Conservation (phyloP, 331 rosid genomes). For the Quercus lobata region DNA sequence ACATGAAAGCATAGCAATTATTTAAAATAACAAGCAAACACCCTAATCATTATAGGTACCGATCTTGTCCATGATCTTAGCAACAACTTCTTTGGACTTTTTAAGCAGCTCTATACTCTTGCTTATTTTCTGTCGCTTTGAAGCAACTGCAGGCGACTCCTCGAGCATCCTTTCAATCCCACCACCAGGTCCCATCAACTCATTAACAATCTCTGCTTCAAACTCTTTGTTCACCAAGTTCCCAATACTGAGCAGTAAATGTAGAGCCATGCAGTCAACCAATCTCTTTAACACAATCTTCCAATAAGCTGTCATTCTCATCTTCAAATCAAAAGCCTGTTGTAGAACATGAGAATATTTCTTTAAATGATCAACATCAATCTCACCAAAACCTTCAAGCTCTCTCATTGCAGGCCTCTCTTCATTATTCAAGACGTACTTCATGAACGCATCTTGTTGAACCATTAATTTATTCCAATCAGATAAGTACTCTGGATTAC, state of each 20-base stretch:
- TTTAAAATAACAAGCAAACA: too few species aligned
- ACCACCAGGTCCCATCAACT: constrained; percentile 23
- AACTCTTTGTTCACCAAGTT: constrained; percentile 22
- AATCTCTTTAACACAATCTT: constrained; percentile 20
- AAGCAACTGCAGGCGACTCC: constrained; percentile 37
- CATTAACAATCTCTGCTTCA: constrained; percentile 10
- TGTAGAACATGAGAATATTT: background rate
- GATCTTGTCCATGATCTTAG: constrained; percentile 24
- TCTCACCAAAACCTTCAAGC: background rate
- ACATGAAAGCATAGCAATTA: too few species aligned
- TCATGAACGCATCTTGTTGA: constrained; percentile 6
- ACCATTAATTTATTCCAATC: constrained; percentile 27
- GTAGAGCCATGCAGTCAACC: constrained; percentile 25
- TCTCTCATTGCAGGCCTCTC: fast-evolving
- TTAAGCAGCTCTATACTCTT: constrained; percentile 25
- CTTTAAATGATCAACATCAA: background rate
- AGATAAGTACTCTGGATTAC: constrained; percentile 29
- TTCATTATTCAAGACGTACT: fast-evolving
- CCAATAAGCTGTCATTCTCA: constrained; percentile 22
- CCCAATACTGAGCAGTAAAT: constrained; percentile 1
- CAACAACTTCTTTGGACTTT: constrained; percentile 30
- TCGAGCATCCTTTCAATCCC: constrained; percentile 48
- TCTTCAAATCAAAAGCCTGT: constrained; percentile 27
- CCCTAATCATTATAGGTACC: background rate
- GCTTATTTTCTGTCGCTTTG: constrained; percentile 27